Conservation (phyloP, 768 basidiomycete genomes). For the Calocybe cyanea region DNA sequence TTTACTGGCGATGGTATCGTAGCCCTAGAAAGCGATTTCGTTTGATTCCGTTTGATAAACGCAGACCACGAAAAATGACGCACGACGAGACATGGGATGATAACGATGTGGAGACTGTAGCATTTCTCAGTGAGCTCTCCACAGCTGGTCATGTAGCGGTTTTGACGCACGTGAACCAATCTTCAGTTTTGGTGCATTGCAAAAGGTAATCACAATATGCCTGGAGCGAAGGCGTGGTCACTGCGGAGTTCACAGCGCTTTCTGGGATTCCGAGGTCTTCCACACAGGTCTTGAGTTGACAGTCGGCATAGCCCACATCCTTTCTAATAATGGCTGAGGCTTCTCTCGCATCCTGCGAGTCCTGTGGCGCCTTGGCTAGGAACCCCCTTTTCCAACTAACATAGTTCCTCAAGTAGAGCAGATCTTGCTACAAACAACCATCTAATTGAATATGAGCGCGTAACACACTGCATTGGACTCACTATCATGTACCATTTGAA, state of each 20-base stretch:
- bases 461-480: background rate
- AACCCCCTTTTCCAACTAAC: background rate
- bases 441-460: background rate
- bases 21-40: background rate
- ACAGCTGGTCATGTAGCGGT: background rate
- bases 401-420: background rate
- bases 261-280: background rate
- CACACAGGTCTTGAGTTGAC: background rate
- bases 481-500: slow-evolving; percentile 7
- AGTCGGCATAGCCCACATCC: background rate
- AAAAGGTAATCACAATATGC: background rate
- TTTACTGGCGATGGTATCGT: background rate
- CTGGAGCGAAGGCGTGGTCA: background rate
- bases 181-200: background rate
- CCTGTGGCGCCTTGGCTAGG: background rate
- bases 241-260: background rate
- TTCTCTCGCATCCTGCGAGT: background rate
- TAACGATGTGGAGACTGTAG: background rate
- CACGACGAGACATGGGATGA: background rate
- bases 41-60: background rate
- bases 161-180: background rate
- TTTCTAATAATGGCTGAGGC: background rate
- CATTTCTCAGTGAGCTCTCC: background rate
- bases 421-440: background rate
- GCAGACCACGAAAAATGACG: background rate